Evolutionary conservation across 2,329 filamentous ascomycete genomes (phyloP).

Genomic region (Ceratocystis destructans): DNA sequence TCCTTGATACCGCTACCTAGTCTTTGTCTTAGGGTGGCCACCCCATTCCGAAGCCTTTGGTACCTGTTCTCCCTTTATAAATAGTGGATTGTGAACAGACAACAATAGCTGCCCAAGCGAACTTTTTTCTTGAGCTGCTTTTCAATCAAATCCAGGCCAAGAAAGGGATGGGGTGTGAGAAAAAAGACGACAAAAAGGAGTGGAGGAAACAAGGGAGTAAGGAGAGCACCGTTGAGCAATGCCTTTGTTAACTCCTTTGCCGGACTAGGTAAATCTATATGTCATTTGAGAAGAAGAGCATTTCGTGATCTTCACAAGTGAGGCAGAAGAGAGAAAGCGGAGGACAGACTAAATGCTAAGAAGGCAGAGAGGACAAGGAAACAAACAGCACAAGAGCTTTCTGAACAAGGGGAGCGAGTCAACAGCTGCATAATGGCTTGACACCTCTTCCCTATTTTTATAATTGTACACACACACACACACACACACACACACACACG

Average conservation of each 20-base stretch:
- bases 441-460: neutral
- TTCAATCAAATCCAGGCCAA: neutral
- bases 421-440: neutral
- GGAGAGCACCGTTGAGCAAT: neutral
- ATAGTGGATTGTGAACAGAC: neutral
- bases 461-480: neutral
- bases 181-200: neutral
- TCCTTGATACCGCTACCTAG: neutral
- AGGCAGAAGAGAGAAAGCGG: neutral
- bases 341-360: neutral
- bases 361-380: neutral
- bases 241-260: neutral
- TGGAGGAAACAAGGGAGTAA: neutral
- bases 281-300: neutral
- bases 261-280: neutral
- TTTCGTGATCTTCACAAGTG: neutral
- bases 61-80: neutral
- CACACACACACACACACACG: neutral
- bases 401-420: neutral
- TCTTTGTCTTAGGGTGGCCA: neutral
- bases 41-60: conserved; percentile 1
- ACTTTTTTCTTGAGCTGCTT: neutral
- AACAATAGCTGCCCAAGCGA: conserved; percentile 2
- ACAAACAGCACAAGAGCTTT: neutral
- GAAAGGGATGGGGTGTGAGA: neutral